Evolutionary conservation across 345 rosid species (phyloP).

Genomic region (Corchorus olitorius): DNA sequence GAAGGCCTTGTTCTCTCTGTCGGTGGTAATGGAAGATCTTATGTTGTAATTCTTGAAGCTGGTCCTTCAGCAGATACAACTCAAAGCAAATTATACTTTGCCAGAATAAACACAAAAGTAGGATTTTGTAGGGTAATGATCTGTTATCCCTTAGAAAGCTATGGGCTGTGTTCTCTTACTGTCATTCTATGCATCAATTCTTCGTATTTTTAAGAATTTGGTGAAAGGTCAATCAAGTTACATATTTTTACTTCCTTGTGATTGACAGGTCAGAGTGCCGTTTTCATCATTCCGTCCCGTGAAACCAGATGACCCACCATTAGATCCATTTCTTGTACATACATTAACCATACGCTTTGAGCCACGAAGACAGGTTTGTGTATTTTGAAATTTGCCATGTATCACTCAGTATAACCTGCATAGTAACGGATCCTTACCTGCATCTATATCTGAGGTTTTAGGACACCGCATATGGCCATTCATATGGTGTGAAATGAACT

Average conservation of each 20-base stretch:
- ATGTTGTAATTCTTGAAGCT: constrained; percentile 90
- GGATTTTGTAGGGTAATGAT: constrained; percentile 86
- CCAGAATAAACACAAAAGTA: constrained; percentile 87
- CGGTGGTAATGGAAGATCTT: constrained; percentile 98
- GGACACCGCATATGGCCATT: background rate
- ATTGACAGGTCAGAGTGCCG: constrained; percentile 86
- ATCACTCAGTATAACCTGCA: background rate
- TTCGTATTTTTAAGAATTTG: constrained; percentile 3
- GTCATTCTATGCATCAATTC: constrained; percentile 1
- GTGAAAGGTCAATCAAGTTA: constrained; percentile 5
- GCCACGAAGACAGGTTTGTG: constrained; percentile 87
- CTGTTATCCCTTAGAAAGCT: constrained; percentile 13
- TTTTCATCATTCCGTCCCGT: constrained; percentile 95
- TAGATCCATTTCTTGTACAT: constrained; percentile 94
- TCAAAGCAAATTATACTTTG: constrained; percentile 84
- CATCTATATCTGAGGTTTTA: background rate
- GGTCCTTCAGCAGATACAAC: constrained; percentile 88
- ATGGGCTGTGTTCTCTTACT: background rate
- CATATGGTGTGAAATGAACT: background rate
- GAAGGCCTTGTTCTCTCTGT: constrained; percentile 93
- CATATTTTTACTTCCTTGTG: constrained; percentile 14
- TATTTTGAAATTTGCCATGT: background rate
- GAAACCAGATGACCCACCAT: constrained; percentile 90
- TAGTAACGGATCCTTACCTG: background rate
- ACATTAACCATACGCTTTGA: constrained; percentile 94